Evolutionary conservation across 2,329 filamentous ascomycete genomes (phyloP), one percentile per base, ranked within the genome.

Genomic region (Cadophora gregata): DNA sequence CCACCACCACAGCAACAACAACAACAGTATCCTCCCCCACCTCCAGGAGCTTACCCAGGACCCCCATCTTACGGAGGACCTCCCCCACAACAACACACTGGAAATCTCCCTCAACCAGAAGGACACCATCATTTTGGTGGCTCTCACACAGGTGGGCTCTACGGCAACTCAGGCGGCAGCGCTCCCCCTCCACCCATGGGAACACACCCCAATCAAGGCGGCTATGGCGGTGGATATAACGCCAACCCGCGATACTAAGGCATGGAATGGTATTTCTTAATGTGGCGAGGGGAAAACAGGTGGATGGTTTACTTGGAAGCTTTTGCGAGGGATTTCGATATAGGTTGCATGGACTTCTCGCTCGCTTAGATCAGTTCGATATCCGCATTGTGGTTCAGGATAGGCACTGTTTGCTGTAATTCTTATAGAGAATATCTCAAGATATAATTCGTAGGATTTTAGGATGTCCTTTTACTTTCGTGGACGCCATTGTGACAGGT

Each of bases 131-230:
- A 74, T 42, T 72, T 71, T 63, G 72, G 33, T 4, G 69, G 53
- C 69, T 73, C 29, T 33, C 71, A 75, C 56, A 70, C 71, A 33
- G 72, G 73, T 27, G 72, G 73, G 36, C 51, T 74, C 10, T 74
- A 72, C 63, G 73, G 72, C 6, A 72, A 71, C 47, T 38, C 59
- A 25, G 62, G 51, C 27, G 59, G 59, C n/a, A 55, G 67, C 21
- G 64, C 64, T 31, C 66, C 65, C 21, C 61, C 68, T 19, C 64
- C 64, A 19, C 61, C 68, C 29, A 66, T 63, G 55, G 66, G 63
- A 7, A 64, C 63, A 8, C 68, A 65, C 59, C 70, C 70, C 50
- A 68, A 59, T 21, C 67, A 66, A 16, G 65, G 65, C n/a, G 50
- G 60, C 27, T 71, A 72, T 62, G 67, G 68, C 33, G 47, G 47